Evolutionary conservation across 2,329 filamentous ascomycete genomes (phyloP).

Genomic region (Leptographium procerum): DNA sequence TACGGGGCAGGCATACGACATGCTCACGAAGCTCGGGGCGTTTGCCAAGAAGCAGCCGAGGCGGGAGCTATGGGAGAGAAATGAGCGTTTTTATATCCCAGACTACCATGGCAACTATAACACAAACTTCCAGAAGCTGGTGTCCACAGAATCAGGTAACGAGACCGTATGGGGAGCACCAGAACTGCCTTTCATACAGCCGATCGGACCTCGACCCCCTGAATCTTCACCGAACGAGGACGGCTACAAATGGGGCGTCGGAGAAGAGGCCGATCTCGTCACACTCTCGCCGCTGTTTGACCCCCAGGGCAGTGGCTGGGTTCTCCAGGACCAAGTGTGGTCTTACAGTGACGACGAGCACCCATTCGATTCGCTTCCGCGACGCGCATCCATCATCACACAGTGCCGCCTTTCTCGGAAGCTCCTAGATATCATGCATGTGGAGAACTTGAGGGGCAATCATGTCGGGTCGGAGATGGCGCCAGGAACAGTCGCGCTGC

Average conservation of each 20-base stretch:
- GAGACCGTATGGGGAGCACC: conserved; percentile 56
- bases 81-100: conserved; percentile 62
- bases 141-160: conserved; percentile 41
- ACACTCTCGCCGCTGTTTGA: conserved; percentile 73
- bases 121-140: conserved; percentile 52
- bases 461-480: conserved; percentile 76
- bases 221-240: conserved; percentile 14
- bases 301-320: conserved; percentile 60
- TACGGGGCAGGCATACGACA: conserved; percentile 72
- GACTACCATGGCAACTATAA: conserved; percentile 55
- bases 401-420: conserved; percentile 62
- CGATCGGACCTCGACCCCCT: conserved; percentile 38
- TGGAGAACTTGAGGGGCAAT: conserved; percentile 60
- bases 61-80: conserved; percentile 63
- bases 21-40: conserved; percentile 52
- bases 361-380: conserved; percentile 46
- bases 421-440: conserved; percentile 65
- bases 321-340: conserved; percentile 56
- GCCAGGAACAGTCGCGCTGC: conserved; percentile 58
- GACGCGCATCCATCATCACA: conserved; percentile 67
- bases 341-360: conserved; percentile 46
- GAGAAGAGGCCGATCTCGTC: conserved; percentile 22
- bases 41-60: conserved; percentile 60
- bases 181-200: conserved; percentile 46
- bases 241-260: conserved; percentile 19